Percentiles rank a stretch among this genome's conserved stretches.
These are phyloP conservation scores for Hypoxylon sp. DNA, from an alignment of 2,329 filamentous ascomycete genomes.

Conservation along the genomic window DNA sequence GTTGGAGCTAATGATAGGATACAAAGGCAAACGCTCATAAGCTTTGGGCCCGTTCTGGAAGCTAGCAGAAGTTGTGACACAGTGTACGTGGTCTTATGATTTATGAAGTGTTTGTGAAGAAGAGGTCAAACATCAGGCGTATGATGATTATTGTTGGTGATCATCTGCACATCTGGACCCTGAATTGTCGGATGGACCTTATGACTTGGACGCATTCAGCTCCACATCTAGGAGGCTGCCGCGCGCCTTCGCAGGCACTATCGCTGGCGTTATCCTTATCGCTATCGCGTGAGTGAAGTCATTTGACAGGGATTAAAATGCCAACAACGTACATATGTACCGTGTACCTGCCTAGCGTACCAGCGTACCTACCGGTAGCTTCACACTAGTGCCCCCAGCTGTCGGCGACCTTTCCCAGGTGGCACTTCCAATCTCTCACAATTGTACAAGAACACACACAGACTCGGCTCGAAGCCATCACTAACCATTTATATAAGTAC, in stretches of 20 bases:
- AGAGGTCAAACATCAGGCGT: slow-evolving; percentile 14
- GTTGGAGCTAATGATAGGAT: slow-evolving; percentile 13
- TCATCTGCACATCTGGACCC: slow-evolving; percentile 46
- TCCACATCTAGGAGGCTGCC: slow-evolving; percentile 24
- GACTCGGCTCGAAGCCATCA: background rate
- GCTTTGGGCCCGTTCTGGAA: slow-evolving; percentile 12
- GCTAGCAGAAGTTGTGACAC: slow-evolving; percentile 13
- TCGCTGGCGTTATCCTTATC: slow-evolving; percentile 35
- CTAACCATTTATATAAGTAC: background rate
- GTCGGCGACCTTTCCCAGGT: slow-evolving; percentile 24
- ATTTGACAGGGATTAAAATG: slow-evolving; percentile 29
- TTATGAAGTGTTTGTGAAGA: slow-evolving; percentile 6
- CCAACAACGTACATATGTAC: background rate
- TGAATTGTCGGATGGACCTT: slow-evolving; percentile 34
- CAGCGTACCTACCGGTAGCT: no score
- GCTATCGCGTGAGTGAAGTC: slow-evolving; percentile 44
- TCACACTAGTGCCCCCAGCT: slow-evolving; percentile 19
- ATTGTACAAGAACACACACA: background rate
- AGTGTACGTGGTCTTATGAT: slow-evolving; percentile 23
- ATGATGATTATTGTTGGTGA: slow-evolving; percentile 16
- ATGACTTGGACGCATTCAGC: slow-evolving; percentile 34
- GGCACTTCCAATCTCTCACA: no score
- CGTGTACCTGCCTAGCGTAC: slow-evolving; percentile 5
- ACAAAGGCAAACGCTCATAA: slow-evolving; percentile 9
- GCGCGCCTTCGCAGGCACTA: slow-evolving; percentile 19